phyloP scores from a whole-genome alignment of 2,329 filamentous ascomycete genomes.

The Diaporthe vexans region DNA sequence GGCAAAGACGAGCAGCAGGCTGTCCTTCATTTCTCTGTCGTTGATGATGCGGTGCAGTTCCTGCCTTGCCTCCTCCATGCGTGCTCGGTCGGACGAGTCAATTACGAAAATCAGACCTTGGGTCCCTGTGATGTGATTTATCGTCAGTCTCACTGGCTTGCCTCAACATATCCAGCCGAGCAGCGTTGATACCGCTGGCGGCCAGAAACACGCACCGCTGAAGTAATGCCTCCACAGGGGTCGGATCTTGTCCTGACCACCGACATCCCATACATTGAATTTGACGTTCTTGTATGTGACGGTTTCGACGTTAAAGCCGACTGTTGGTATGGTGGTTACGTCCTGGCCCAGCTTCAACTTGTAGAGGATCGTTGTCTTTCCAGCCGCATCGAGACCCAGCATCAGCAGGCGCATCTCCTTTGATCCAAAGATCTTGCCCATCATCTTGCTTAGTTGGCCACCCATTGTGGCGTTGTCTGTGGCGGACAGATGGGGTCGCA shows the following conservation, averaged over 20 bases:
- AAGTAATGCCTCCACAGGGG: conserved; percentile 99
- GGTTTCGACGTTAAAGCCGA: conserved; percentile 99
- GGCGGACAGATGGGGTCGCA: background rate
- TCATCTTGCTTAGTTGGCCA: conserved; percentile 93
- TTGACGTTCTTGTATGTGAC: conserved; percentile 99
- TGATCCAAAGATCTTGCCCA: conserved; percentile 98
- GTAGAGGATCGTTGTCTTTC: conserved; percentile 99
- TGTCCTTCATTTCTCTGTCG: conserved; percentile 97
- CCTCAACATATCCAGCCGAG: background rate
- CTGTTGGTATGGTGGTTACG: conserved; percentile 97
- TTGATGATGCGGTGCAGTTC: conserved; percentile 98
- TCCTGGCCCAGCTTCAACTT: conserved; percentile 99
- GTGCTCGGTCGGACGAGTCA: conserved; percentile 90
- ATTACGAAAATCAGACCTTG: conserved; percentile 99
- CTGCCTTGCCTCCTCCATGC: conserved; percentile 92
- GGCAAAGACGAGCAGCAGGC: conserved; percentile 92
- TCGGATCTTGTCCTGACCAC: conserved; percentile 98
- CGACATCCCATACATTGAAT: conserved; percentile 99
- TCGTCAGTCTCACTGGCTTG: conserved; percentile 31
- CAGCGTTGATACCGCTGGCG: background rate
- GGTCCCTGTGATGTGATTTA: conserved; percentile 73
- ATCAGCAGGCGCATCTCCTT: conserved; percentile 99
- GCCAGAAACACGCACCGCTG: conserved; percentile 68
- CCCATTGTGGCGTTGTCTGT: conserved; percentile 76
- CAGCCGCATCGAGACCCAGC: conserved; percentile 96